phyloP scores from a whole-genome alignment of 805 yeast species.

The Zygosaccharomyces rouxii region DNA sequence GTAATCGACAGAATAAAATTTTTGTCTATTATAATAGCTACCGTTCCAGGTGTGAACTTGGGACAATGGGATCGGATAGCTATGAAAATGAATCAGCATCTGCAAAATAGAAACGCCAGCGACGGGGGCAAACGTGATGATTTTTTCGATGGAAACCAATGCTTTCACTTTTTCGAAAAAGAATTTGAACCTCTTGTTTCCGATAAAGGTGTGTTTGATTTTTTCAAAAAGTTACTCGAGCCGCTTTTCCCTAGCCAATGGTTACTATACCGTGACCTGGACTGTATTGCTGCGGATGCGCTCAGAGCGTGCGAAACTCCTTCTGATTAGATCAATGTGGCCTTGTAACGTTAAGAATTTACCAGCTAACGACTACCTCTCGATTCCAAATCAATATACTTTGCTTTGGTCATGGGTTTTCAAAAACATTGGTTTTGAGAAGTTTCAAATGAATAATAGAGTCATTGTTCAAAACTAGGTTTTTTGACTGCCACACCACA shows the following conservation, averaged over 20 bases:
- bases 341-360: too few species aligned
- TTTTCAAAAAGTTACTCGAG: background rate
- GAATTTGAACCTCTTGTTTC: background rate
- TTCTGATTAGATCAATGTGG: too few species aligned
- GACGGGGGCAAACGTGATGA: background rate
- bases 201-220: background rate
- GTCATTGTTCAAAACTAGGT: too few species aligned
- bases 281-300: background rate
- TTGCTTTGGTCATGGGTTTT: too few species aligned
- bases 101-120: background rate
- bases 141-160: conserved; percentile 8
- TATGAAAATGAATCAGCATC: background rate
- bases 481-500: too few species aligned
- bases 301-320: background rate
- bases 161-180: conserved; percentile 4
- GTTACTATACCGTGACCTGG: background rate
- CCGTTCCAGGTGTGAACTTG: conserved; percentile 1
- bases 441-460: too few species aligned
- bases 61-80: conserved; percentile 7
- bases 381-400: too few species aligned
- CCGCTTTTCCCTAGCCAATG: background rate
- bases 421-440: too few species aligned
- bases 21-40: background rate
- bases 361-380: too few species aligned
- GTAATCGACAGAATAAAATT: too few species aligned